A percentile compares a stretch with the other conserved stretches of the same genome.
phyloP scores from a whole-genome alignment of 164 flowering plant genomes.

The Chimonanthus salicifolius region DNA sequence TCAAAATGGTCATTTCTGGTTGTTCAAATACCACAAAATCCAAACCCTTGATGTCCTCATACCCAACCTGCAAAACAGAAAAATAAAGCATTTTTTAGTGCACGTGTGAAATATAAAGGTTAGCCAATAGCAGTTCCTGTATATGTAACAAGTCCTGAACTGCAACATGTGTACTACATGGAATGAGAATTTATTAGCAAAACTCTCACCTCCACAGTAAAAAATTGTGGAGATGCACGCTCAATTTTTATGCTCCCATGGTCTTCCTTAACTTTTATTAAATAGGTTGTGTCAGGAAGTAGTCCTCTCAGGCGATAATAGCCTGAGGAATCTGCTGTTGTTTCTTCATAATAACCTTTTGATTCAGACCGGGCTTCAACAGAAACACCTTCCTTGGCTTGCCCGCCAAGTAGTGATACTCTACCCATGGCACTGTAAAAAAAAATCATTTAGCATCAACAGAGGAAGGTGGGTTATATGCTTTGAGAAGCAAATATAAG shows the following conservation, averaged over 20 bases:
- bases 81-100: not conserved
- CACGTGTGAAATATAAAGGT: not conserved
- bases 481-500: not conserved
- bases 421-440: slow-evolving; percentile 69
- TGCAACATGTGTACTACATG: not conserved
- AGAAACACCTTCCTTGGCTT: slow-evolving; percentile 77
- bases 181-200: not conserved
- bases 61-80: slow-evolving; percentile 51
- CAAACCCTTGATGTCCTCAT: slow-evolving; percentile 60
- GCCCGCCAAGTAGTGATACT: slow-evolving; percentile 82
- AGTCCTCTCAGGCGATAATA: slow-evolving; percentile 86
- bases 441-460: not conserved
- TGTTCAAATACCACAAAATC: slow-evolving; percentile 89
- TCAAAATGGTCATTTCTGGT: slow-evolving; percentile 79
- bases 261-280: slow-evolving; percentile 61
- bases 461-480: not conserved
- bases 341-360: slow-evolving; percentile 86
- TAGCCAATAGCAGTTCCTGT: not conserved
- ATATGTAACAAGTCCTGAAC: not conserved
- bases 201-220: slow-evolving; percentile 52
- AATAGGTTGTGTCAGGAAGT: slow-evolving; percentile 68
- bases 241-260: slow-evolving; percentile 50
- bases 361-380: slow-evolving; percentile 91
- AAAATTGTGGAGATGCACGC: slow-evolving; percentile 84
- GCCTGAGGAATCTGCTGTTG: slow-evolving; percentile 76